These are phyloP conservation scores for Amanita brunnescens DNA, from an alignment of 768 basidiomycete species.

Conservation along the genomic window DNA sequence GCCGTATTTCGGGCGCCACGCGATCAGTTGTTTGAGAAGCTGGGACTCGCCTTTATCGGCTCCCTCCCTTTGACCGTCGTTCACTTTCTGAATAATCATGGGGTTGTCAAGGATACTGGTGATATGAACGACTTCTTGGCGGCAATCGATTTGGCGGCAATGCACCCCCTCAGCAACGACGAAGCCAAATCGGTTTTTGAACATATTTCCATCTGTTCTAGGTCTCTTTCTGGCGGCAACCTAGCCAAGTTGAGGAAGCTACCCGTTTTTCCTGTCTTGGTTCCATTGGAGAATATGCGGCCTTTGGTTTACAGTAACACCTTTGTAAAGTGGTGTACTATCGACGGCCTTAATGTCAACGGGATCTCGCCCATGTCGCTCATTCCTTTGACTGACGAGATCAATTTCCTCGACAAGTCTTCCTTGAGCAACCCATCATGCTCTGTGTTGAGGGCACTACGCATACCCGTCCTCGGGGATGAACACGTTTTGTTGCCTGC, in stretches of 20 bases:
- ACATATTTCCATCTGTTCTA: neutral
- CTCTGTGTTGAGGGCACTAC: constrained; percentile 16
- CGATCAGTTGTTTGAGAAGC: constrained; percentile 16
- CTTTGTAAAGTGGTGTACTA: neutral
- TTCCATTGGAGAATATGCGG: constrained; percentile 5
- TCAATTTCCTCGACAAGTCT: constrained; percentile 22
- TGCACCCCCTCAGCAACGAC: neutral
- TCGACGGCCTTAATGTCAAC: neutral
- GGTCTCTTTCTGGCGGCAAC: neutral
- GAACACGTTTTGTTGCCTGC: constrained; percentile 20
- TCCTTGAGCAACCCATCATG: constrained; percentile 15
- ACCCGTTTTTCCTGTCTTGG: constrained; percentile 22
- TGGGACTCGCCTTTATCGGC: constrained; percentile 28
- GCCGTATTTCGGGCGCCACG: constrained; percentile 21
- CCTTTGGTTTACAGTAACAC: neutral
- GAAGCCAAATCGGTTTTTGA: constrained; percentile 1
- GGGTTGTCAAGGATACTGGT: constrained; percentile 10
- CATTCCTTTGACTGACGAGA: constrained; percentile 16
- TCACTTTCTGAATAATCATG: constrained; percentile 12
- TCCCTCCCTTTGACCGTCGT: constrained; percentile 16
- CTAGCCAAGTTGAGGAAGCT: constrained; percentile 12
- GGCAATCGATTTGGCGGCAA: neutral
- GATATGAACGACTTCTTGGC: neutral
- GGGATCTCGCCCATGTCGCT: constrained; percentile 9
- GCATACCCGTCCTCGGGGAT: constrained; percentile 12